phyloP scores from a whole-genome alignment of 495 filamentous ascomycete genomes.

The Penicillium manginii region DNA sequence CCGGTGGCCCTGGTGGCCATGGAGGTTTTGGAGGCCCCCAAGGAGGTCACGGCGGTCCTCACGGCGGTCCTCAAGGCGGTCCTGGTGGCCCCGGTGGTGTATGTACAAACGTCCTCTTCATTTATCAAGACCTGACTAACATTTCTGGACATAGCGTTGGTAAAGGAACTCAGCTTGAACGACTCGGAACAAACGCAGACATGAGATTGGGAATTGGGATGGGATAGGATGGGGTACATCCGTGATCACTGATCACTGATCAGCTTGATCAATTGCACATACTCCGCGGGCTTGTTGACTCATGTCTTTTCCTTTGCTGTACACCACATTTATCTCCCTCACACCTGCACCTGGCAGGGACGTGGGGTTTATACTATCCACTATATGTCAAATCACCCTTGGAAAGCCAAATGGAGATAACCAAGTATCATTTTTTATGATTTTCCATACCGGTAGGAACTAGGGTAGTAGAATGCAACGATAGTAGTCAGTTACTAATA shows the following conservation, averaged over 20 bases:
- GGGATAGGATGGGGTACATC: background rate
- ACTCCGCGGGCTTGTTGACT: no score
- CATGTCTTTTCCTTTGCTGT: no score
- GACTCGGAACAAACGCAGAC: background rate
- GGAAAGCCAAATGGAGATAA: no score
- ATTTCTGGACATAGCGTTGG: background rate
- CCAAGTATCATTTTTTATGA: no score
- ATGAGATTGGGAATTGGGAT: background rate
- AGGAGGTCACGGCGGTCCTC: constrained; percentile 1
- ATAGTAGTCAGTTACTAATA: no score
- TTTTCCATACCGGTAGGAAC: no score
- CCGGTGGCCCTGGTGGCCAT: constrained; percentile 4
- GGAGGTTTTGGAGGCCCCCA: background rate
- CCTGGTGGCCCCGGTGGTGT: constrained; percentile 13
- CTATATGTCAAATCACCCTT: no score
- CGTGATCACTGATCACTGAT: background rate
- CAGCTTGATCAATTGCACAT: no score
- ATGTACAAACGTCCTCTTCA: background rate
- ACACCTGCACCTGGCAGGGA: no score
- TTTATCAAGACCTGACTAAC: background rate
- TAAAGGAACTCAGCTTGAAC: background rate
- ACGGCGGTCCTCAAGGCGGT: constrained; percentile 7
- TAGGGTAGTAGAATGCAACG: no score
- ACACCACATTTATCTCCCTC: no score
- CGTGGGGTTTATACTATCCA: no score